A percentile compares a stretch with the other conserved stretches of the same genome.
These are phyloP conservation scores for Diaporthe amygdali DNA, from an alignment of 2,329 filamentous ascomycete genomes.

Conservation along the genomic window DNA sequence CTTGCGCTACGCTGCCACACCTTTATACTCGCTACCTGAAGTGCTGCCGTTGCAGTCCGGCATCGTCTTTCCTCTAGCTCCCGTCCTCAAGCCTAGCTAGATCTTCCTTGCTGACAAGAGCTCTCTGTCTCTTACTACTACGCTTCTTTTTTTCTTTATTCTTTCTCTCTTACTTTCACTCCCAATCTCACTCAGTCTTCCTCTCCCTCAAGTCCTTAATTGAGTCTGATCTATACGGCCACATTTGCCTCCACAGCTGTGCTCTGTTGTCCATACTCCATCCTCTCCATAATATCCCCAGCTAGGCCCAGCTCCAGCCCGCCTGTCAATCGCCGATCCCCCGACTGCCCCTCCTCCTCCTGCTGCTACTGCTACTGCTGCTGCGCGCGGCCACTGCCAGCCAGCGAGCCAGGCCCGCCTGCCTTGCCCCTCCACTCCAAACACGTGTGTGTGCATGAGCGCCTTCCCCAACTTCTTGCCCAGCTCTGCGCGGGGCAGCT, in stretches of 20 bases:
- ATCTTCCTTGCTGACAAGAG: neutral
- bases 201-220: neutral
- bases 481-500: slow-evolving; percentile 22
- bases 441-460: slow-evolving; percentile 23
- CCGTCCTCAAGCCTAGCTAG: neutral
- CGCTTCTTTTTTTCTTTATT: neutral
- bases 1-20: neutral
- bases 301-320: slow-evolving; percentile 7
- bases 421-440: slow-evolving; percentile 7
- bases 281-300: slow-evolving; percentile 3
- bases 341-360: neutral
- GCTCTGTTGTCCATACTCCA: neutral
- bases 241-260: neutral
- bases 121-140: neutral
- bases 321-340: slow-evolving; percentile 16
- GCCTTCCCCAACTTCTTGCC: slow-evolving; percentile 10
- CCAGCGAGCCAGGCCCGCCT: neutral
- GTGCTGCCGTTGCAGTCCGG: neutral
- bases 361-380: neutral
- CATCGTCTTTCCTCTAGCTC: neutral
- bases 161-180: neutral
- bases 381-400: slow-evolving; percentile 8
- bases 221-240: neutral
- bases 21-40: neutral
- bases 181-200: neutral